Base-by-base conservation (phyloP, 345 rosid genomes). In the Linum trigynum region DNA sequence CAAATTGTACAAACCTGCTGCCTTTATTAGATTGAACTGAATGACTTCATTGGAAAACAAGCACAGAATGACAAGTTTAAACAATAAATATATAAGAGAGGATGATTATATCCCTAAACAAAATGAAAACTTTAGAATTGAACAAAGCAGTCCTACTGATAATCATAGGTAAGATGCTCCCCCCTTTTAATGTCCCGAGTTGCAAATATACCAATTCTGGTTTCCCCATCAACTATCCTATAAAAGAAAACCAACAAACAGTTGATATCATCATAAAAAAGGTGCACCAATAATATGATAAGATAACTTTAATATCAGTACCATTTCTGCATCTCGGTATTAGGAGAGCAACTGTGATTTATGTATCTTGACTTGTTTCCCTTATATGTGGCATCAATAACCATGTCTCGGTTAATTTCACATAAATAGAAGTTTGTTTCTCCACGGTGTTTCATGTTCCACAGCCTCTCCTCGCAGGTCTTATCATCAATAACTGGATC, bases 301-400 rank as follows among this genome's bases (percentile, higher is more conserved):
- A 11, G 10, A 43, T 38, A 48, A 48, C 32, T 48, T 60, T 67
- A 58, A 73, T 39, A 64, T 17, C 39, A 72, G 73, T 71, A 95
- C 99, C 96, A 88, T 87, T 91, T 95, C 81, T 91, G 99, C 97
- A 95, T 90, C 83, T 90, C 96, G 3, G 97, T 82, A 62, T 95
- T 95, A 38, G 97, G 97, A 58, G 72, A 82, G 78, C 97, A 95
- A 43, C 99, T 91, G 64, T 95, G 99, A 72, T 95, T 95, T 68
- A 95, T 82, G 69, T 84, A 91, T 87, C 99, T 85, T 35, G 99
- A 91, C 78, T 85, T 95, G 76, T 91, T 91, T 64, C 99, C 97
- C 68, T 95, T 90, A 83, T 83, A 78, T 62, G 96, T 87, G 39
- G 99, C 97, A 75, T 91, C 99, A 77, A 95, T 91, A 70, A 95